Evolutionary conservation across 2,329 filamentous ascomycete species (phyloP).

Genomic region (Colletotrichum navitas): DNA sequence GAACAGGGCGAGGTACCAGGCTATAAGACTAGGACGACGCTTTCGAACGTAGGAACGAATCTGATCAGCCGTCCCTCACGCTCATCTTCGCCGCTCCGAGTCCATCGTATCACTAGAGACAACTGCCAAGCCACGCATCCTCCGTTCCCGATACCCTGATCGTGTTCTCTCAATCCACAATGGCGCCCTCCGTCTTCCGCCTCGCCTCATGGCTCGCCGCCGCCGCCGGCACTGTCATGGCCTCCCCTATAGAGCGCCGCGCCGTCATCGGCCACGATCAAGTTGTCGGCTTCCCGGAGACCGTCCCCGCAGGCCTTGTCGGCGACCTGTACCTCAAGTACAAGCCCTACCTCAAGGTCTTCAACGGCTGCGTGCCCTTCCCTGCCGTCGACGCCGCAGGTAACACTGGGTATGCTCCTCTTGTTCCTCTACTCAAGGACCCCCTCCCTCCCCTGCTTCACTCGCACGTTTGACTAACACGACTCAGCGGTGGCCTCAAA

Average conservation of each 20-base stretch:
- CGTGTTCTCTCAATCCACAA: neutral
- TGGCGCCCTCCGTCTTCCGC: conserved; percentile 40
- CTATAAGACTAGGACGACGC: conserved; percentile 33
- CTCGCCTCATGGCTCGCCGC: conserved; percentile 41
- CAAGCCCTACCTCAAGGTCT: conserved; percentile 56
- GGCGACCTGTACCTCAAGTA: conserved; percentile 51
- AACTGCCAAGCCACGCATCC: neutral
- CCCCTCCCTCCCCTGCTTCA: no score
- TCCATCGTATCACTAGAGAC: conserved; percentile 29
- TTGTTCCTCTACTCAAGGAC: neutral
- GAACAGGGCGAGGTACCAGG: neutral
- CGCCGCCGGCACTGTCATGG: conserved; percentile 36
- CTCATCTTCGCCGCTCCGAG: conserved; percentile 8
- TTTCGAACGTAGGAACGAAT: conserved; percentile 27
- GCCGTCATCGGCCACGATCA: conserved; percentile 49
- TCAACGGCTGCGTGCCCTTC: conserved; percentile 73
- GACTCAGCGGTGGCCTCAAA: conserved; percentile 47
- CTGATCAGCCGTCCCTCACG: neutral
- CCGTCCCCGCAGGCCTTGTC: conserved; percentile 47
- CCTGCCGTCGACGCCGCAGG: conserved; percentile 70
- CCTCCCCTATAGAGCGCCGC: conserved; percentile 47
- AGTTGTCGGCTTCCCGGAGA: conserved; percentile 51
- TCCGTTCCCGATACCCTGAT: neutral
- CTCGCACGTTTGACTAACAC: conserved; percentile 36
- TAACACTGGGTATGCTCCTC: conserved; percentile 64